Conservation (phyloP, 129 eudicot genomes). For the Flaveria sonorensis region DNA sequence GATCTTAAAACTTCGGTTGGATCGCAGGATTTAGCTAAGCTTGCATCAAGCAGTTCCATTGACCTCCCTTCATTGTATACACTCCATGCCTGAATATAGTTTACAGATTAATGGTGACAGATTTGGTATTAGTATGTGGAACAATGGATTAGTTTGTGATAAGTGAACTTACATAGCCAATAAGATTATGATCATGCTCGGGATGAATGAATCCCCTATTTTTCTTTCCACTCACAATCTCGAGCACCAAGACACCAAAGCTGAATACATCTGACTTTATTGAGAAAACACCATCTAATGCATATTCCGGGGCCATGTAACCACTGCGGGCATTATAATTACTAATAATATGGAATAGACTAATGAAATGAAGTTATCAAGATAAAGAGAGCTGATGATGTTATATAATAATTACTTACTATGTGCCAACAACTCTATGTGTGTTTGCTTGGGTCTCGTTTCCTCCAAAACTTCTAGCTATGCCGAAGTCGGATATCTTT, state of each 20-base stretch:
- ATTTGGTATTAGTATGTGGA: not conserved
- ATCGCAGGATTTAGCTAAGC: slow-evolving; percentile 20
- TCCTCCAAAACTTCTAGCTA: slow-evolving; percentile 43
- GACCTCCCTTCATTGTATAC: slow-evolving; percentile 17
- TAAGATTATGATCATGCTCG: slow-evolving; percentile 27
- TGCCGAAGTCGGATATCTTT: slow-evolving; percentile 49
- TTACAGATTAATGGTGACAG: not conserved
- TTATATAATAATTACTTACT: not conserved
- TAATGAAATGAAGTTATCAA: not conserved
- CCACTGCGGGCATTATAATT: slow-evolving; percentile 21
- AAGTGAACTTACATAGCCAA: slow-evolving; percentile 31
- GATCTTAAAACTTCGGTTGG: slow-evolving; percentile 27
- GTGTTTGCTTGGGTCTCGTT: slow-evolving; percentile 38
- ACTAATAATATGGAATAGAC: not conserved
- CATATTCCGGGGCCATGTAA: slow-evolving; percentile 38
- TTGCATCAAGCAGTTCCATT: slow-evolving; percentile 25
- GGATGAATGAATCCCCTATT: slow-evolving; percentile 33
- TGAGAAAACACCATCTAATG: slow-evolving; percentile 32
- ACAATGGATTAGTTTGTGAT: not conserved
- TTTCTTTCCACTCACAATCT: slow-evolving; percentile 35
- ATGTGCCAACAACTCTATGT: slow-evolving; percentile 42
- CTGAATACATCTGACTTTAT: slow-evolving; percentile 36
- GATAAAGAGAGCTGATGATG: not conserved
- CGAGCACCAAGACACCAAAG: slow-evolving; percentile 34
- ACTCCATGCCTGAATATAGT: slow-evolving; percentile 33